phyloP scores from a whole-genome alignment of 139 green algal genomes.

The Edaphochlamys debaryana region DNA sequence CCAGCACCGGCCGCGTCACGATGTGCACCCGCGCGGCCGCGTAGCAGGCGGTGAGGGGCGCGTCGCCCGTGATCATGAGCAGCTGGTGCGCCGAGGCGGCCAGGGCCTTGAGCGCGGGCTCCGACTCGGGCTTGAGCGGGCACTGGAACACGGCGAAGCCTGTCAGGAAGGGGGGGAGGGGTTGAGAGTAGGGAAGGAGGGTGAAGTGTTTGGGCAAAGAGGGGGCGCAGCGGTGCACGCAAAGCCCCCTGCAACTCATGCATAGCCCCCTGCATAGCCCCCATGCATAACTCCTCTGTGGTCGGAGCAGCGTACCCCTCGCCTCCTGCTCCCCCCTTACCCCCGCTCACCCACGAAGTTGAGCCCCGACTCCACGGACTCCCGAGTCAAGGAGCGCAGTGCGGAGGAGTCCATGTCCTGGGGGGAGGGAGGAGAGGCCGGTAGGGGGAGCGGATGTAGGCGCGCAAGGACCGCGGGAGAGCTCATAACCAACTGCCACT shows the following conservation, averaged over 20 bases:
- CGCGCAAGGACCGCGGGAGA: too few species aligned
- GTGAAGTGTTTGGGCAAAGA: too few species aligned
- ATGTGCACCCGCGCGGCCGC: constrained; percentile 89
- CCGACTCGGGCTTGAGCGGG: constrained; percentile 88
- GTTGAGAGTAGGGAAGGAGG: too few species aligned
- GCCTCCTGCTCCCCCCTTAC: too few species aligned
- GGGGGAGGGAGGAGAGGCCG: background rate
- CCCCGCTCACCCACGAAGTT: constrained; percentile 67
- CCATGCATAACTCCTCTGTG: too few species aligned
- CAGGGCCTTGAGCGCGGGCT: constrained; percentile 82
- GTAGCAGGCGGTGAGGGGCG: constrained; percentile 91
- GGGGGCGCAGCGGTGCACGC: too few species aligned
- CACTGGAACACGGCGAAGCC: constrained; percentile 62
- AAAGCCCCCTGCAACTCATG: too few species aligned
- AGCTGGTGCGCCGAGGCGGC: constrained; percentile 83
- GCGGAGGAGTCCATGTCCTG: constrained; percentile 48
- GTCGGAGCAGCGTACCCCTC: too few species aligned
- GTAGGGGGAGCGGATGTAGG: background rate
- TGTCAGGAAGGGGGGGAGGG: background rate
- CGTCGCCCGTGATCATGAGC: constrained; percentile 95
- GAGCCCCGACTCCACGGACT: constrained; percentile 74
- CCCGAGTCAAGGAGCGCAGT: constrained; percentile 67
- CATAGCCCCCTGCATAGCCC: too few species aligned
- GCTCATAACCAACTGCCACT: background rate
- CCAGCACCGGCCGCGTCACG: constrained; percentile 83